A percentile compares a stretch with the other conserved stretches of the same genome.
phyloP scores from a whole-genome alignment of 163 green algal species.

The Scenedesmus sp. region DNA sequence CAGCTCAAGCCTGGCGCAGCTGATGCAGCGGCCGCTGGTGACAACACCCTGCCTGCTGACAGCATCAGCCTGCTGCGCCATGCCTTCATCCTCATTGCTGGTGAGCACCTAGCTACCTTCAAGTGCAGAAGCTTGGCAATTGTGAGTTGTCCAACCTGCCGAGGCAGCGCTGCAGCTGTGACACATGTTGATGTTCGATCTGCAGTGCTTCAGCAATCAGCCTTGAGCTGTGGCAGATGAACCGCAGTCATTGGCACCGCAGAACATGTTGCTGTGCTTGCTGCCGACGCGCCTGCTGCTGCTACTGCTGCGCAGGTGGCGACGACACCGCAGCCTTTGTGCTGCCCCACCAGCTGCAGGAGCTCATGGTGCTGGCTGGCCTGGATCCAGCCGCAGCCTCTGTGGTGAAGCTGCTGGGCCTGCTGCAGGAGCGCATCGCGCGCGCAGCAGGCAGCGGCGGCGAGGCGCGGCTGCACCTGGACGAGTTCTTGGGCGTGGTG shows the following conservation, averaged over 20 bases:
- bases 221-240: neutral
- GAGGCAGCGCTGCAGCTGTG: neutral
- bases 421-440: constrained; percentile 48
- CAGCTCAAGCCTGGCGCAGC: constrained; percentile 16
- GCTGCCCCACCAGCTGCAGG: constrained; percentile 68
- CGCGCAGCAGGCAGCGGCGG: neutral
- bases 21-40: constrained; percentile 35
- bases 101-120: constrained; percentile 7
- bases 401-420: constrained; percentile 55
- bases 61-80: constrained; percentile 71
- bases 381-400: constrained; percentile 64
- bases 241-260: too few relatives aligned
- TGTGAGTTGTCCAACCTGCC: neutral
- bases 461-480: constrained; percentile 19
- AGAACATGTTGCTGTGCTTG: neutral
- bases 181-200: too few relatives aligned
- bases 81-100: constrained; percentile 67
- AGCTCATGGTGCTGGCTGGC: constrained; percentile 75
- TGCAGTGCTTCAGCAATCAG: too few relatives aligned
- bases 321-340: constrained; percentile 59
- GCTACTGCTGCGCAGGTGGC: constrained; percentile 21
- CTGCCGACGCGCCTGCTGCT: neutral
- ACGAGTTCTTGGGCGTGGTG: constrained; percentile 44
- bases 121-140: neutral
- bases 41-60: constrained; percentile 59